These are phyloP conservation scores for Termitomyces heimii DNA, from an alignment of 768 basidiomycete genomes.

Conservation along the genomic window DNA sequence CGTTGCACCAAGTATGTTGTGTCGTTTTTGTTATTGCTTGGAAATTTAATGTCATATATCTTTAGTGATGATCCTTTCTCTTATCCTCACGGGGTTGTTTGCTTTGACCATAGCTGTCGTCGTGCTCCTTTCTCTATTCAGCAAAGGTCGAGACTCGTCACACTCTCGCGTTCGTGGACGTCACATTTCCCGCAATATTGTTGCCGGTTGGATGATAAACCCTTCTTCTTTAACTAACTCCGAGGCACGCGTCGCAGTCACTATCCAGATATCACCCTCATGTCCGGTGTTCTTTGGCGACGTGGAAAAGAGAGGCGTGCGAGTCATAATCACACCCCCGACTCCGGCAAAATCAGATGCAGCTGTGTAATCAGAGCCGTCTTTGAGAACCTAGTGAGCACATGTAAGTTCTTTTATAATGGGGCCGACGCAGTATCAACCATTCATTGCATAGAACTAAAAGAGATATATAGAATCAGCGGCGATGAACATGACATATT, in stretches of 20 bases:
- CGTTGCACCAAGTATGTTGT: neutral
- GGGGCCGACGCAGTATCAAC: neutral
- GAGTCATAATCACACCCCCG: slow-evolving; percentile 26
- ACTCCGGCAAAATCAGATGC: slow-evolving; percentile 20
- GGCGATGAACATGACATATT: slow-evolving; percentile 5
- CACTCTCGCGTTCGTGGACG: neutral
- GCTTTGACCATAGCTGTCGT: slow-evolving; percentile 6
- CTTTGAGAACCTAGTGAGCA: neutral
- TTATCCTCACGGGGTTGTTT: slow-evolving; percentile 6
- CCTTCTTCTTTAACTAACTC: slow-evolving; percentile 4
- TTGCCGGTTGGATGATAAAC: slow-evolving; percentile 2
- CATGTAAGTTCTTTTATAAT: neutral
- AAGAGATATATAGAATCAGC: neutral
- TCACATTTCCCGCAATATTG: neutral
- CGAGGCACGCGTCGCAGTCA: neutral
- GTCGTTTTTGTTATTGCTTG: neutral
- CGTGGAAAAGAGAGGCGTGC: slow-evolving; percentile 15
- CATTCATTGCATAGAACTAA: neutral
- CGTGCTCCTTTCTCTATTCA: slow-evolving; percentile 5
- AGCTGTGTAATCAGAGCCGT: neutral
- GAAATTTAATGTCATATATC: neutral
- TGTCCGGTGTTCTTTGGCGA: slow-evolving; percentile 22
- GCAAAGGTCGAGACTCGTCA: neutral
- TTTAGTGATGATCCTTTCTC: slow-evolving; percentile 9
- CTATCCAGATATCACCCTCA: slow-evolving; percentile 23